Conservation (phyloP, 345 rosid species). For the Pistacia atlantica region DNA sequence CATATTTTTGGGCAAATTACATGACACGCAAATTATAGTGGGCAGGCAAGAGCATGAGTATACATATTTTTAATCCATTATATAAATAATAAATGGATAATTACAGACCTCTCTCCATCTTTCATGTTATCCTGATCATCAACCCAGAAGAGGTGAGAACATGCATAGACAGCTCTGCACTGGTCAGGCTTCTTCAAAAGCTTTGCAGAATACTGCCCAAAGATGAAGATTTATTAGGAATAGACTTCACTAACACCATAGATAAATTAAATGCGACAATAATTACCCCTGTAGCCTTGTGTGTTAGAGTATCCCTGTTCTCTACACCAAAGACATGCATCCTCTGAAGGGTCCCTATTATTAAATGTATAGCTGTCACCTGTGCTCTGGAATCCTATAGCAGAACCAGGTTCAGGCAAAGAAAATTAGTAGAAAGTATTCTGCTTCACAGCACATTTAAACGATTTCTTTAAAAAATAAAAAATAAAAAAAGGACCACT, state of each 20-base stretch:
- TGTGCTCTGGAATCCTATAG: conserved; percentile 92
- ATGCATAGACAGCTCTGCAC: conserved; percentile 95
- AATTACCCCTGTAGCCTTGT: conserved; percentile 95
- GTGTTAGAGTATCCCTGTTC: conserved; percentile 95
- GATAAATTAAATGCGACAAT: conserved; percentile 14
- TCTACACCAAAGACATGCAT: conserved; percentile 98
- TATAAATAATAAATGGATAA: neutral
- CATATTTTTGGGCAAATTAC: no score
- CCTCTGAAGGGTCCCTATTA: conserved; percentile 96
- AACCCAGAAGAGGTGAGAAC: conserved; percentile 97
- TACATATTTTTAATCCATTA: neutral
- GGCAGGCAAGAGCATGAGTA: neutral
- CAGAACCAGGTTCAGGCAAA: conserved; percentile 23
- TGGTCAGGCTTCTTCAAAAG: conserved; percentile 99
- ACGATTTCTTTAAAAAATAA: neutral
- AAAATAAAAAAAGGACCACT: neutral
- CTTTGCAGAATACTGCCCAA: conserved; percentile 90
- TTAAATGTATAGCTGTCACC: conserved; percentile 86
- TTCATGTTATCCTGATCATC: conserved; percentile 83
- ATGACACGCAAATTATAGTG: neutral
- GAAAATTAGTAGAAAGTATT: conserved; percentile 10
- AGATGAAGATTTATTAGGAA: conserved; percentile 11
- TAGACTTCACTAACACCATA: conserved; percentile 10
- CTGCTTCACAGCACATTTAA: neutral
- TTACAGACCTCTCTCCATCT: conserved; percentile 90